Conservation (phyloP, 2,329 filamentous ascomycete genomes). For the Ophiostoma triangulosporum region DNA sequence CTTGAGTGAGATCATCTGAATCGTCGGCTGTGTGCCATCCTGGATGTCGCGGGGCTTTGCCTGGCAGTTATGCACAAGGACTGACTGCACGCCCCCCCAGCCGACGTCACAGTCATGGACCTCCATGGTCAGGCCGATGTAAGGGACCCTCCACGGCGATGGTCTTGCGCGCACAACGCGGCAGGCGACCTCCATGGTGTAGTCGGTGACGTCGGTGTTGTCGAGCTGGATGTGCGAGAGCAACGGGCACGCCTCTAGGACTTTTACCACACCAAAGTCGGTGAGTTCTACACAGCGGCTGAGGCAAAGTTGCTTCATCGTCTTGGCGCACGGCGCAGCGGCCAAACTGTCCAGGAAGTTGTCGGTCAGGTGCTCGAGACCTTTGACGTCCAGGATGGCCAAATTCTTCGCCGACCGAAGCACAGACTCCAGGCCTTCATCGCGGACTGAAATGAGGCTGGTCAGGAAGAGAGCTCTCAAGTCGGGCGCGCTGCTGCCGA, state of each 20-base stretch:
- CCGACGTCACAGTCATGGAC: slow-evolving; percentile 88
- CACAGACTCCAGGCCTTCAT: slow-evolving; percentile 57
- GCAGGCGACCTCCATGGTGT: slow-evolving; percentile 31
- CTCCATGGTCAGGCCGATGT: slow-evolving; percentile 57
- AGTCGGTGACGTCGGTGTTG: slow-evolving; percentile 81
- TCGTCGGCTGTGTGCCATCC: slow-evolving; percentile 42
- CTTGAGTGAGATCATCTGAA: slow-evolving; percentile 73
- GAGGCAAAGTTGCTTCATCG: slow-evolving; percentile 69
- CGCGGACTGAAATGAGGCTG: slow-evolving; percentile 60
- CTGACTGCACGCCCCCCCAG: slow-evolving; percentile 80
- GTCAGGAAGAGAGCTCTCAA: slow-evolving; percentile 75
- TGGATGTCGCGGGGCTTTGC: slow-evolving; percentile 47
- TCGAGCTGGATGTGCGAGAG: slow-evolving; percentile 72
- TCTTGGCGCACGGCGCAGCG: slow-evolving; percentile 54
- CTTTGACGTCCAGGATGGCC: slow-evolving; percentile 81
- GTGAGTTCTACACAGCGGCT: slow-evolving; percentile 81
- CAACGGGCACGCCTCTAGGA: slow-evolving; percentile 62
- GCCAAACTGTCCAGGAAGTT: slow-evolving; percentile 59
- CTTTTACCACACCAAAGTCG: slow-evolving; percentile 69
- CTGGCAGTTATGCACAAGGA: slow-evolving; percentile 76
- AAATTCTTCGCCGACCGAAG: slow-evolving; percentile 63
- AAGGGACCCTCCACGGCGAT: slow-evolving; percentile 23
- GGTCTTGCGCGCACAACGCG: background rate
- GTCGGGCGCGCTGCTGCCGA: slow-evolving; percentile 63
- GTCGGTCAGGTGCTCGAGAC: slow-evolving; percentile 67